Evolutionary conservation across 768 basidiomycete genomes (phyloP), one percentile per base, ranked within the genome.

Genomic region (Leccinum olivaceopallidum): DNA sequence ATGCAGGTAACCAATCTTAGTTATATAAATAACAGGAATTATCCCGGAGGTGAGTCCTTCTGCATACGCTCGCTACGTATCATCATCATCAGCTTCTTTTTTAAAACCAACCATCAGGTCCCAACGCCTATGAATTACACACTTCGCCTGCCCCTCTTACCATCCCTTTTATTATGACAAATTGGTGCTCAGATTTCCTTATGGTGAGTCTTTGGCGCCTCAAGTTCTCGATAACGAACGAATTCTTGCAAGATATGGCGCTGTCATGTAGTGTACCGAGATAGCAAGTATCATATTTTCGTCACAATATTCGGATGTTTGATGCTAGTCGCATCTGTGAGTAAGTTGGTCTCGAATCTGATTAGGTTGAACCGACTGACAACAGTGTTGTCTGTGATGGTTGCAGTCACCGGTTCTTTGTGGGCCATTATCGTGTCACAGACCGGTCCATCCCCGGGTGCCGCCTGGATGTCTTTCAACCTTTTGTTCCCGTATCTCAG

Each of bases 401-500:
- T 37, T 22, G 14, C 56, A 74, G 73, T 69, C 44, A 72, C 67
- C 6, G 73, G 74, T 53, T 61, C 58, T 14, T 62, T 75, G 20
- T 73, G 73, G 73, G 55, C 75, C 48, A 36, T 67, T 55, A 70
- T 67, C 13, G 65, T 75, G 5, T 71, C 72, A 9, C 36, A 52
- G 47, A 73, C 73, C 37, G 63, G 30, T 30, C 30, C 59, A 53
- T 59, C 65, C 1, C 30, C 44, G 12, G 61, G 0, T 5, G 63
- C 13, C 34, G 5, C 64, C 18, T 70, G 71, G 73, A 73, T 74
- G 73, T 73, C 73, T 13, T 72, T 77, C 44, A 59, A 34, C 53
- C 69, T 69, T 26, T 72, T 74, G 16, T 69, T 75, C 39, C 75
- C 76, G 0, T 75, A 72, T 37, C 63, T 75, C 60, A 65, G 66